phyloP scores from a whole-genome alignment of 1,284 basidiomycete genomes.

The Puccinia polysora region DNA sequence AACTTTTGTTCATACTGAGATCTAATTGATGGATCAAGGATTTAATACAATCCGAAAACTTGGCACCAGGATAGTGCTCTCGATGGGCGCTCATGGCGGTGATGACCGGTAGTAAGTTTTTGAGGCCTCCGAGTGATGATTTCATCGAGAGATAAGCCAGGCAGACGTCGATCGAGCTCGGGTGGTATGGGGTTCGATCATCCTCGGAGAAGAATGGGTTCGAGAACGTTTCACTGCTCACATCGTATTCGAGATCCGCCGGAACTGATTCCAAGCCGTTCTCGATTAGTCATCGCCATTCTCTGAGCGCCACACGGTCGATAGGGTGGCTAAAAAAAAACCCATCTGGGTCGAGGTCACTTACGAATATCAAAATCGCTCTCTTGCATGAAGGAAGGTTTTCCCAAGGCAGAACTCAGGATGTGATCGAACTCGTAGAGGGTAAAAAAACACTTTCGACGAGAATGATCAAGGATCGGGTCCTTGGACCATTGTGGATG shows the following conservation, averaged over 20 bases:
- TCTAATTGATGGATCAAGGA: constrained; percentile 15
- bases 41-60: constrained; percentile 13
- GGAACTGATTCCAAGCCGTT: background rate
- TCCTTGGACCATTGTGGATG: constrained; percentile 1
- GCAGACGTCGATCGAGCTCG: background rate
- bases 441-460: constrained; percentile 26
- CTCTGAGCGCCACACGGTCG: background rate
- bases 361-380: constrained; percentile 38
- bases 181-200: background rate
- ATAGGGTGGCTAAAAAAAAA: background rate
- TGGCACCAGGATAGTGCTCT: background rate
- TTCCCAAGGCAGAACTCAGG: constrained; percentile 14
- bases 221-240: background rate
- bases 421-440: constrained; percentile 16
- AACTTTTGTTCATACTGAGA: constrained; percentile 14
- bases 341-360: background rate
- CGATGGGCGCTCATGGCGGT: constrained; percentile 1
- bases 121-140: constrained; percentile 5
- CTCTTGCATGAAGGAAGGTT: constrained; percentile 28
- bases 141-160: constrained; percentile 5
- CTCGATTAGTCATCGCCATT: background rate
- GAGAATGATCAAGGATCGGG: constrained; percentile 12
- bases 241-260: background rate
- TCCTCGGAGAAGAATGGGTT: background rate
- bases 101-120: constrained; percentile 14